Base-by-base conservation (phyloP, 805 yeast species). In the Hanseniaspora occidentalis region DNA sequence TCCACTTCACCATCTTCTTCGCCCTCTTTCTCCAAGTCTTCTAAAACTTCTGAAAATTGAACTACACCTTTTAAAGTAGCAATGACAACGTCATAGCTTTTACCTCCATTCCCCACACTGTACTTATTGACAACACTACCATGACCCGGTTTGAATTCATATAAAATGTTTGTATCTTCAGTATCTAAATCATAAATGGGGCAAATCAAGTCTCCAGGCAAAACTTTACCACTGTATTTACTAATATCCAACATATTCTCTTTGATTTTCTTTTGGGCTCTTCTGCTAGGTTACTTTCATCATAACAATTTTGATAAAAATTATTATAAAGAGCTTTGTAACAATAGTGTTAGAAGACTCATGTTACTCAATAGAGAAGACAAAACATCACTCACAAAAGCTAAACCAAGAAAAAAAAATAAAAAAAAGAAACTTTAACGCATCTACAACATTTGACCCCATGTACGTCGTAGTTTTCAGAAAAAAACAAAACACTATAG, bases 121-220 rank as follows among this genome's bases (percentile, higher is more conserved):
- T 75, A 64, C 3, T 67, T 61, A 18, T 72, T 64, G 3, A 74
- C 47, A 24, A 71, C 69, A 1, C 84, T 69, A 8, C 95, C 95
- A 17, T 64, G 58, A 4, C 95, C 94, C 2, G 84, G 61, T 4
- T 64, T 53, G 50, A 70, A 84, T 43, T 66, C 68, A 33, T 65
- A 57, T 2, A 69, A 53, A 7, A 47, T 35, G 13, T 55, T 55
- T 7, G 50, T 51, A n/a, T 60, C 61, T 5, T 50, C 47, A 13
- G 62, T 64, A 1, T 52, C 47, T 3, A 59, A 41, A 7, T 67
- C 66, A 49, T 63, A 67, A 6, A 68, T 62, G 1, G 92, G 88
- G 16, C 77, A 70, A 19, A 85, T 65, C 33, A 79, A 71, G 50
- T 85, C 95, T 0, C 96, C 95, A 1, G 96, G 95, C n/a, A 78